Conservation (phyloP, 208 protist species). For the Leishmania arabica region DNA sequence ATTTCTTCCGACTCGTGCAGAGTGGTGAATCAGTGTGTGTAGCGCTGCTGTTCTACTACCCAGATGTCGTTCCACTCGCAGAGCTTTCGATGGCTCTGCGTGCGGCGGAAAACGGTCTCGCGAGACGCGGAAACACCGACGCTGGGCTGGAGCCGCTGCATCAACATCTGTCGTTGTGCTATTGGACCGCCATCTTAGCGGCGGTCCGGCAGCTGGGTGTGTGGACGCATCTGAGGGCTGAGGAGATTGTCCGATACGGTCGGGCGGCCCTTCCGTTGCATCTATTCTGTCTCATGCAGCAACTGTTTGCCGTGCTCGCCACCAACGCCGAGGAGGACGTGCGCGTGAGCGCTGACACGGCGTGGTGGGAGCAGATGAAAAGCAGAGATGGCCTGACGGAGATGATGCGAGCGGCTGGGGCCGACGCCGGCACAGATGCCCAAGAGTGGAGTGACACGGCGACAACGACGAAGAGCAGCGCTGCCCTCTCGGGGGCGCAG, state of each 20-base stretch:
- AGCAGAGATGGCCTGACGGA: constrained; percentile 12
- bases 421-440: background rate
- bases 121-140: background rate
- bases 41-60: constrained; percentile 63
- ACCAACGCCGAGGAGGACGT: constrained; percentile 67
- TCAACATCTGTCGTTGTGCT: constrained; percentile 17
- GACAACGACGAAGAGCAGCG: background rate
- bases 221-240: constrained; percentile 37
- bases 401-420: background rate
- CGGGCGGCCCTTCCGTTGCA: constrained; percentile 64
- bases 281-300: constrained; percentile 62
- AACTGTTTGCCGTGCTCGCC: constrained; percentile 72
- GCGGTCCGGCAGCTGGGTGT: constrained; percentile 44
- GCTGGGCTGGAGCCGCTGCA: constrained; percentile 1
- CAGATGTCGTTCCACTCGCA: constrained; percentile 36
- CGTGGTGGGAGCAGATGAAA: constrained; percentile 30
- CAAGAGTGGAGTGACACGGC: background rate
- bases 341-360: constrained; percentile 34
- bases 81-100: constrained; percentile 16
- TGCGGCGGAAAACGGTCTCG: background rate
- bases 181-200: constrained; percentile 35
- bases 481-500: constrained; percentile 5
- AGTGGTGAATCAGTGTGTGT: constrained; percentile 47
- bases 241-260: constrained; percentile 55
- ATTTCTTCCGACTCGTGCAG: constrained; percentile 36